Evolutionary conservation across 257 asterid genomes (phyloP), one percentile per base, ranked within the genome.

Genomic region (Scutellaria galericulata): DNA sequence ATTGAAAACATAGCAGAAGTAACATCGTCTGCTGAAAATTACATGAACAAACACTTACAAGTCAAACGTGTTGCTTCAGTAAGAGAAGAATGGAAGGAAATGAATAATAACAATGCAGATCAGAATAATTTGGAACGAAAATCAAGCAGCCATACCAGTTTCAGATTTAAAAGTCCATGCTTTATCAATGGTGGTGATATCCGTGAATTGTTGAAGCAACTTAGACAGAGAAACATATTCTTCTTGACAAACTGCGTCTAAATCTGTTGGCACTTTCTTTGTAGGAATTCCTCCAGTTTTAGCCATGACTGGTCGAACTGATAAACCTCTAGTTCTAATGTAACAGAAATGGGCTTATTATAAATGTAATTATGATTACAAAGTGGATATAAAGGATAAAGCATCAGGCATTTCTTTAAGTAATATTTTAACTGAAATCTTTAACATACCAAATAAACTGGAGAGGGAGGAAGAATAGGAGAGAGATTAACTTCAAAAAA

Each of bases 91-190:
- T 1, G 39, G 7, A 20, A 52, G 44, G 14, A 41, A 57, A 48
- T 15, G 42, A 52, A 40, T 40, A 57, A 47, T 9, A 40, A 35
- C 4, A 37, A 35, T 56, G 57, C 20, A 50, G 35, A 78, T 53
- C 5, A 6, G 13, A 60, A 42, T 48, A 27, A 62, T 10, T 39
- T 6, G 22, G 48, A 59, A 27, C 13, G 12, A 73, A 24, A 14
- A 27, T 65, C 54, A 52, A 54, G 79, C 55, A 75, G 69, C n/a
- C 82, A 41, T 77, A 91, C 97, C 97, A 27, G 66, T 79, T 27
- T 80, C 76, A 44, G 96, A 79, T 54, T 75, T 79, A 79, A 90
- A 84, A 64, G 96, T 80, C 99, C 98, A 95, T 57, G 99, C 98
- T 80, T 86, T 95, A 74, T 95, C 98, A 75, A 92, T 78, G 72